phyloP scores from a whole-genome alignment of 1,139 yeast species.

The Hemisphaericaspora xylanilytica region DNA sequence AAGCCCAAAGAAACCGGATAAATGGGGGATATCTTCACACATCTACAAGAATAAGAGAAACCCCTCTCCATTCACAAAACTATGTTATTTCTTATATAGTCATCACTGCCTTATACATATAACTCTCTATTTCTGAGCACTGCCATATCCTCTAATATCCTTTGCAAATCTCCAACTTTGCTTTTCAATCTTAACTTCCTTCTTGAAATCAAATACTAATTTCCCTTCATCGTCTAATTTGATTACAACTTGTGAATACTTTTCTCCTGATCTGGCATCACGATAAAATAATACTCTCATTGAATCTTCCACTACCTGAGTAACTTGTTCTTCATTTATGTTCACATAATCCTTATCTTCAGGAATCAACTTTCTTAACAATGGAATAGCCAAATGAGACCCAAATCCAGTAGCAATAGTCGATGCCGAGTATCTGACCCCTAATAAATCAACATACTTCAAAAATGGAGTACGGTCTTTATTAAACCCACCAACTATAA shows the following conservation, averaged over 20 bases:
- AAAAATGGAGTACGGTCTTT: slow-evolving; percentile 66
- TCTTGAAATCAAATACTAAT: slow-evolving; percentile 53
- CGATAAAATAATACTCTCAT: slow-evolving; percentile 95
- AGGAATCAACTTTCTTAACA: slow-evolving; percentile 82
- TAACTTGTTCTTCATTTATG: slow-evolving; percentile 72
- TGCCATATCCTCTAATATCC: slow-evolving; percentile 87
- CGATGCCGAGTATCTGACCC: slow-evolving; percentile 87
- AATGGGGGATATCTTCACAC: too few species aligned
- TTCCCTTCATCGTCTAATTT: slow-evolving; percentile 44
- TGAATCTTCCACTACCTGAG: slow-evolving; percentile 70
- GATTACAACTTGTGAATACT: slow-evolving; percentile 79
- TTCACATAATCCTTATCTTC: slow-evolving; percentile 70
- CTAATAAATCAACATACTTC: slow-evolving; percentile 85
- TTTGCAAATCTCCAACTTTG: slow-evolving; percentile 94
- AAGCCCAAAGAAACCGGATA: too few species aligned
- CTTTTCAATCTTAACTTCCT: slow-evolving; percentile 61
- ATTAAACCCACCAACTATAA: slow-evolving; percentile 86
- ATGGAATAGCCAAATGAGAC: slow-evolving; percentile 88
- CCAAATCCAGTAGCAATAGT: slow-evolving; percentile 97
- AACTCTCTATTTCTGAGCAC: slow-evolving; percentile 43
- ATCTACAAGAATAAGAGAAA: too few species aligned
- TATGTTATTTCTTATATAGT: too few species aligned
- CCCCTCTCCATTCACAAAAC: background rate
- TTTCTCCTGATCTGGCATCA: slow-evolving; percentile 91
- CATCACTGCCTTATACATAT: background rate